Evolutionary conservation across 345 rosid genomes (phyloP), one percentile per base, ranked within the genome.

Genomic region (Salix arbutifolia): DNA sequence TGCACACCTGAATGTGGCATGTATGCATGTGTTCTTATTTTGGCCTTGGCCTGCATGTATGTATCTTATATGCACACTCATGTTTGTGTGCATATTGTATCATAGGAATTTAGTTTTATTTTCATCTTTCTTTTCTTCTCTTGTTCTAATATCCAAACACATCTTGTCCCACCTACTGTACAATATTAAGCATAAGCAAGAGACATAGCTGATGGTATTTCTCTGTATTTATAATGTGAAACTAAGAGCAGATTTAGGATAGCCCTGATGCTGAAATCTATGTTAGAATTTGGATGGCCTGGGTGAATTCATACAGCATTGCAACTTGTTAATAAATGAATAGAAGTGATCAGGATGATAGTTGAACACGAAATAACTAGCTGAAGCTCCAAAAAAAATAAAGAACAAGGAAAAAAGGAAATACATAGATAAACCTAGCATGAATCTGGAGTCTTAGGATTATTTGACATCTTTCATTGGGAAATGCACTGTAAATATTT

Each of bases 1-100:
- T 25, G 21, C 21, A 44, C 56, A 30, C 30, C 46, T 31, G 8
- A 64, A 76, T 80, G 35, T 69, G 40, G 53, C 68, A 65, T 74
- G 16, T 56, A 31, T 40, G 60, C 17, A 25, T 16, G 17, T 40
- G 38, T 8, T 56, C 18, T 37, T 67, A 2, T 64, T 35, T 69
- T 23, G 23, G 46, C 35, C 42, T 48, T 12, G 58, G 3, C 19
- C 12, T 11, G 30, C 6, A 17, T 74, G 14, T 72, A 46, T 65
- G 17, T 50, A 56, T 50, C 33, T 4, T 10, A 23, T 72, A 16
- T 72, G 52, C 62, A 35, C 16, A 7, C 25, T 12, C 31, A 2
- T 18, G 21, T 44, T 3, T 23, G 52, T 62, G 31, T 38, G 21
- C 16, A 14, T 78, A 30, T 66, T 25, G 1, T 40, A 78, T 26